Conservation (phyloP, 192 early-diverging fungal genomes). For the Entomortierella lignicola region DNA sequence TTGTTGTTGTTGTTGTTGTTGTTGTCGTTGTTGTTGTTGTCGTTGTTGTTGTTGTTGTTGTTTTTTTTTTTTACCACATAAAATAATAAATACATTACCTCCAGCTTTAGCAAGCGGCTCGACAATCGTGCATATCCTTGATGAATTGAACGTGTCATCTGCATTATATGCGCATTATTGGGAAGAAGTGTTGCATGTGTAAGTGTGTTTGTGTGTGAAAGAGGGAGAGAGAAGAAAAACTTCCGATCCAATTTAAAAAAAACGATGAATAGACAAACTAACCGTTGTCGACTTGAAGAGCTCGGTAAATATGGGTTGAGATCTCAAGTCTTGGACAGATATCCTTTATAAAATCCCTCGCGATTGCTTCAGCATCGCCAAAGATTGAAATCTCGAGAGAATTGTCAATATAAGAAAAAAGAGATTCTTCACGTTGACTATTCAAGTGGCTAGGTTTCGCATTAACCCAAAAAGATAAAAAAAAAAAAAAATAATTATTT, state of each 20-base stretch:
- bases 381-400: constrained; percentile 77
- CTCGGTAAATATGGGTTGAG: constrained; percentile 42
- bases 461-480: not conserved
- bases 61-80: too few species aligned
- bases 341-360: constrained; percentile 60
- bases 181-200: too few species aligned
- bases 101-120: constrained; percentile 52
- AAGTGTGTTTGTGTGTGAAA: too few species aligned
- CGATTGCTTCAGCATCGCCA: constrained; percentile 65
- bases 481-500: not conserved
- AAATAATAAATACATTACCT: constrained; percentile 37
- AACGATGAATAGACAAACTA: not conserved
- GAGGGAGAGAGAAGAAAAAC: too few species aligned
- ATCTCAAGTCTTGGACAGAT: constrained; percentile 43
- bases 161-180: not conserved
- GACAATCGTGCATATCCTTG: constrained; percentile 50
- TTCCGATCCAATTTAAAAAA: too few species aligned
- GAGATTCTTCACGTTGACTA: constrained; percentile 41
- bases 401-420: constrained; percentile 80
- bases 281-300: constrained; percentile 52
- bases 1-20: too few species aligned
- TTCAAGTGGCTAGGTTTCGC: constrained; percentile 11
- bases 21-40: too few species aligned
- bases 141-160: constrained; percentile 49
- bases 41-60: too few species aligned